Evolutionary conservation across 805 yeast species (phyloP), one percentile per base, ranked within the genome.

Genomic region (Saccharomycopsis sp.): DNA sequence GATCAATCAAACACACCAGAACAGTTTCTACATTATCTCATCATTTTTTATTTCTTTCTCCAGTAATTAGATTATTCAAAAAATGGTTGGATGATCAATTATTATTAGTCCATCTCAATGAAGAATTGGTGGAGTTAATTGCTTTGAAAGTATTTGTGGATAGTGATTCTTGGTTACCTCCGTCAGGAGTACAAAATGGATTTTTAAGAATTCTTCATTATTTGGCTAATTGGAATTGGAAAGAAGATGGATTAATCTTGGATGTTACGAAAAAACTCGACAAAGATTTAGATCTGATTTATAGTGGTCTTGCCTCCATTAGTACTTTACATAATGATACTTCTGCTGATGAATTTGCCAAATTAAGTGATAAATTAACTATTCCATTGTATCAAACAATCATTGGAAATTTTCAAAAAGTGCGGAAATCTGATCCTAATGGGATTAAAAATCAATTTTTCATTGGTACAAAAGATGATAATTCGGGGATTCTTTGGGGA

Each of bases 181-280:
- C 98, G 3, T 74, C 79, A 21, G 77, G 89, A 41, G 76, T 80
- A 6, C 79, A 76, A 47, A 70, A 80, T 41, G 98, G 95, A 4
- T 86, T 92, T 55, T 62, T 84, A 44, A 77, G 92, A 44, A 70
- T 79, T 10, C 56, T 92, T 29, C 64, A 72, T 35, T 83, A 80
- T 52, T 57, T 92, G 34, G 70, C 94, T 20, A 61, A 61, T 32
- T 92, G 98, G 98, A 87, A 92, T 58, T 92, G 98, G 98, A 80
- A 74, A 51, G 94, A 83, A 47, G 86, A 80, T 35, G 81, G 95
- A 1, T 61, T 92, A 46, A 72, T 88, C 40, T 61, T 92, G 45
- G 96, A 92, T 53, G 61, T 85, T 49, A 76, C 79, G 12, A 76
- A 67, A 42, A 72, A 72, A 45, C 53, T 56, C 8, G 60, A 58